A percentile compares a stretch with the other conserved stretches of the same genome.
Evolutionary conservation across 257 asterid species (phyloP).

Genomic region (Ajuga chamaepitys): DNA sequence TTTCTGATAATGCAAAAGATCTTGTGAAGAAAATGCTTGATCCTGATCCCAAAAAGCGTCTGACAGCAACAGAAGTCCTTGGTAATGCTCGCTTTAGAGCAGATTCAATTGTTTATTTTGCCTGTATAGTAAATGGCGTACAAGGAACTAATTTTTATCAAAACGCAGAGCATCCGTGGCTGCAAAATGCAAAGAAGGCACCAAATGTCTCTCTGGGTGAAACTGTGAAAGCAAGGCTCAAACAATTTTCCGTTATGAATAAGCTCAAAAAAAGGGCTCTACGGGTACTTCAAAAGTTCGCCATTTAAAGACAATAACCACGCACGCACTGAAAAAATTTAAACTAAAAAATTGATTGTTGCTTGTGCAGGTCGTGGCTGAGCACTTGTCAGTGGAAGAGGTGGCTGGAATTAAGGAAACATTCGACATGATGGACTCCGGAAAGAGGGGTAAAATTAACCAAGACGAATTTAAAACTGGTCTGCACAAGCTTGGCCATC

Average conservation of each 20-base stretch:
- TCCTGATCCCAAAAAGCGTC: slow-evolving; percentile 51
- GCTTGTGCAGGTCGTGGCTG: slow-evolving; percentile 52
- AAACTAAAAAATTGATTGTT: background rate
- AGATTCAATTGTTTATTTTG: background rate
- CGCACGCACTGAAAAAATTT: background rate
- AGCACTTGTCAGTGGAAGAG: slow-evolving; percentile 67
- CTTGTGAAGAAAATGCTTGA: slow-evolving; percentile 74
- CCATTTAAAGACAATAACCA: too few relatives aligned
- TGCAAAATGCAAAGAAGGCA: slow-evolving; percentile 60
- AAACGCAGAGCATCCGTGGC: slow-evolving; percentile 64
- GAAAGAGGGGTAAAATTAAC: slow-evolving; percentile 42
- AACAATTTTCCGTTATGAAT: slow-evolving; percentile 67
- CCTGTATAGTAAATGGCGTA: background rate
- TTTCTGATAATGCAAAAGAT: slow-evolving; percentile 58
- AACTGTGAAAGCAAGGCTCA: slow-evolving; percentile 72
- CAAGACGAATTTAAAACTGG: slow-evolving; percentile 49
- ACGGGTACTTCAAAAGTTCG: slow-evolving; percentile 34
- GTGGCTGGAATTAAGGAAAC: slow-evolving; percentile 67
- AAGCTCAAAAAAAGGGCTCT: slow-evolving; percentile 72
- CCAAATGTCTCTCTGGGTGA: slow-evolving; percentile 70
- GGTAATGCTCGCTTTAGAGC: slow-evolving; percentile 31
- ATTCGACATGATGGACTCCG: slow-evolving; percentile 57
- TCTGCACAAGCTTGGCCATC: slow-evolving; percentile 55
- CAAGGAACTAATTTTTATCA: background rate
- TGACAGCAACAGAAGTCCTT: slow-evolving; percentile 65